phyloP scores from a whole-genome alignment of 176 grass and related monocot genomes.

The Oryza glaberrima region DNA sequence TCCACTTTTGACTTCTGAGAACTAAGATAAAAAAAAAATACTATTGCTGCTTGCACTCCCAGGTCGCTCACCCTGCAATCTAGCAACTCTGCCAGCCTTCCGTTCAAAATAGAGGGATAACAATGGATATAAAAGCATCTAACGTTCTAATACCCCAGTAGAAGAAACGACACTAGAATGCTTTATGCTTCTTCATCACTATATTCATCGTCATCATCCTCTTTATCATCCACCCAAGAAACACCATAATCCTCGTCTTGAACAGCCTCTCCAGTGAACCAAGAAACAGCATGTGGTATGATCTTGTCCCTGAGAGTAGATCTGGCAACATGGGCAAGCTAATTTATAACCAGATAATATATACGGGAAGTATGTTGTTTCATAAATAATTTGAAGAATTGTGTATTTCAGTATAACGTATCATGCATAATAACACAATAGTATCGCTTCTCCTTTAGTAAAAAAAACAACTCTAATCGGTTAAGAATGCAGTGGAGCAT shows the following conservation, averaged over 20 bases:
- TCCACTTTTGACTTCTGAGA: not conserved
- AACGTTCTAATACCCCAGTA: not conserved
- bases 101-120: conserved; percentile 15
- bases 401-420: not conserved
- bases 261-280: conserved; percentile 60
- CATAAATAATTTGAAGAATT: not conserved
- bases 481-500: not conserved
- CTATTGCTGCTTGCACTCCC: conserved; percentile 34
- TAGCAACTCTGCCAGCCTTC: conserved; percentile 36
- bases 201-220: conserved; percentile 40
- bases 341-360: conserved; percentile 12
- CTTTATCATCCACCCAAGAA: conserved; percentile 47
- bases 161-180: not conserved
- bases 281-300: conserved; percentile 59
- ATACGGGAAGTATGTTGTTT: not conserved
- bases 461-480: no score
- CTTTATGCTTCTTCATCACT: not conserved
- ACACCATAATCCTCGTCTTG: conserved; percentile 9
- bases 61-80: conserved; percentile 44
- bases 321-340: conserved; percentile 1
- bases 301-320: conserved; percentile 68
- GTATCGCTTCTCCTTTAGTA: no score
- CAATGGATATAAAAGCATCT: not conserved
- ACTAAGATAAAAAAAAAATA: no score
- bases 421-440: not conserved